Conservation (phyloP, 164 flowering plant genomes). For the Brasenia schreberi region DNA sequence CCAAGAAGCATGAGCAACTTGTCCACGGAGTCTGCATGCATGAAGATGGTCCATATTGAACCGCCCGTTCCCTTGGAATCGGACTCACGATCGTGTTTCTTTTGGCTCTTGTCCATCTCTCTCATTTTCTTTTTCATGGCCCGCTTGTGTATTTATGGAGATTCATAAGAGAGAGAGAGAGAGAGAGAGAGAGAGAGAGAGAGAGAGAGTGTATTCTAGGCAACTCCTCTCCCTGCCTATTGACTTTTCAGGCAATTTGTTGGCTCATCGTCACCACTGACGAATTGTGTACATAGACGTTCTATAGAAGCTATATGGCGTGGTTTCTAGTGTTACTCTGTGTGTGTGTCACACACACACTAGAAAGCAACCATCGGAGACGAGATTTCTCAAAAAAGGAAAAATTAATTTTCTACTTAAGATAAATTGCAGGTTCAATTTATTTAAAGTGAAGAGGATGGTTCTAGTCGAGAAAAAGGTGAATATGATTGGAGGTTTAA, state of each 20-base stretch:
- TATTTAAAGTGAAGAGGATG: no score
- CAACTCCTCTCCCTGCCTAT: background rate
- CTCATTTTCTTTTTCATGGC: background rate
- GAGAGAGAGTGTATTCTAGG: background rate
- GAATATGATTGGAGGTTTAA: no score
- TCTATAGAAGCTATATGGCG: no score
- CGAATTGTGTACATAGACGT: background rate
- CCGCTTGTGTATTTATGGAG: background rate
- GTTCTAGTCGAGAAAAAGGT: no score
- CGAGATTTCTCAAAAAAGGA: no score
- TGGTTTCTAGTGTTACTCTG: no score
- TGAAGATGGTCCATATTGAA: conserved; percentile 1
- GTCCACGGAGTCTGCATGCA: conserved; percentile 1
- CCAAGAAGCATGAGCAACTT: background rate
- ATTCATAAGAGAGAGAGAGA: background rate
- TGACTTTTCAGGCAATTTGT: background rate
- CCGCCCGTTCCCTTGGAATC: background rate
- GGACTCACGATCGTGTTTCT: background rate
- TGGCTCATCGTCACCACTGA: background rate
- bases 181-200: no score
- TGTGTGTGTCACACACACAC: no score
- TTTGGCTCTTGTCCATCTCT: background rate
- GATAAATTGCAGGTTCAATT: no score
- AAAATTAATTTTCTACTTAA: no score
- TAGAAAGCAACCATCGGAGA: no score